Evolutionary conservation across 2,329 filamentous ascomycete genomes (phyloP).

Genomic region (Colletotrichum sp.): DNA sequence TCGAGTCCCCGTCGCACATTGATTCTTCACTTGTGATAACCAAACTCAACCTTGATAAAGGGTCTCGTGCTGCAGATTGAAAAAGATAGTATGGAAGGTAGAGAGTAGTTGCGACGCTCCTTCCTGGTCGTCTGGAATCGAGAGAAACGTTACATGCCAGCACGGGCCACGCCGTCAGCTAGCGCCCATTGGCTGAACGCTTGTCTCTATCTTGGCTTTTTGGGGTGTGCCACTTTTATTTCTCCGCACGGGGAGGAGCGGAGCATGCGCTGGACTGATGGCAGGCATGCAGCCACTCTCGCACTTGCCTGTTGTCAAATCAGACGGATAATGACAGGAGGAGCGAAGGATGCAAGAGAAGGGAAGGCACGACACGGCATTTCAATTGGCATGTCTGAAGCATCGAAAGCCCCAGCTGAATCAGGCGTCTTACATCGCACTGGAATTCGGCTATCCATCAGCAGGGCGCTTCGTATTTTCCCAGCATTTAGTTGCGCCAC

Average conservation of each 20-base stretch:
- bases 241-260: slow-evolving; percentile 4
- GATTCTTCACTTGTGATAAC: neutral
- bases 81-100: neutral
- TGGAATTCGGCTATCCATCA: neutral
- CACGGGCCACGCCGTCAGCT: neutral
- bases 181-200: neutral
- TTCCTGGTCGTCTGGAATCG: neutral
- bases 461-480: neutral
- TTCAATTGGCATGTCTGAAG: neutral
- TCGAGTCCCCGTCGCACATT: neutral
- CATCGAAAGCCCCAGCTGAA: neutral
- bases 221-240: neutral
- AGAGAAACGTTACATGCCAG: slow-evolving; percentile 26
- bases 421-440: neutral
- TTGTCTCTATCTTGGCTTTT: slow-evolving; percentile 7
- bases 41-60: neutral
- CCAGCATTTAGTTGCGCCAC: neutral
- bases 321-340: neutral
- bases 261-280: neutral
- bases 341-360: neutral
- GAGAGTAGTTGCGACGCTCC: neutral
- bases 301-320: neutral
- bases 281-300: neutral
- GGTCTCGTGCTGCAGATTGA: neutral
- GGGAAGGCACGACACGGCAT: neutral